Conservation (phyloP, 2,329 filamentous ascomycete genomes). For the Fusarium sp. region DNA sequence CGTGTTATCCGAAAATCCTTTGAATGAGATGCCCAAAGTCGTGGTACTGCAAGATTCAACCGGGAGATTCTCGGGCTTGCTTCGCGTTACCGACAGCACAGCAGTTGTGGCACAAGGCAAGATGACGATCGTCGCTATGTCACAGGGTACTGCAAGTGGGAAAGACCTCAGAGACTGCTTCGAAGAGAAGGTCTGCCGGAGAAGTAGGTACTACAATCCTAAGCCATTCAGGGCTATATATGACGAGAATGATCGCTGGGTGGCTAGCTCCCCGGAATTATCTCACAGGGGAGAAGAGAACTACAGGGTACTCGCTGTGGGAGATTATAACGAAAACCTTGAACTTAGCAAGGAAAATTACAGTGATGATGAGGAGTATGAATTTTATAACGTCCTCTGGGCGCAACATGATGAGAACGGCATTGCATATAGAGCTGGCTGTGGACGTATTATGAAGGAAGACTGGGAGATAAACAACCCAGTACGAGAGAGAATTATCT, state of each 20-base stretch:
- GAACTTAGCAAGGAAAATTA: neutral
- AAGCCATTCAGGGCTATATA: neutral
- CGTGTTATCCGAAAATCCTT: neutral
- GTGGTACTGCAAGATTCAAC: neutral
- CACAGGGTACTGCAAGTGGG: neutral
- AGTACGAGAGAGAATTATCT: neutral
- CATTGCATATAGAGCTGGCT: neutral
- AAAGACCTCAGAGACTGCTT: neutral
- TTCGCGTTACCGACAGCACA: neutral
- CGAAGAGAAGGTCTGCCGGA: neutral
- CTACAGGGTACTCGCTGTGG: neutral
- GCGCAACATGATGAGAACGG: neutral
- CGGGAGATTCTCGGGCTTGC: neutral
- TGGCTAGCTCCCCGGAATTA: neutral
- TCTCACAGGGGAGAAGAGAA: neutral
- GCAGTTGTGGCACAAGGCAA: neutral
- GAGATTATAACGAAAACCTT: neutral
- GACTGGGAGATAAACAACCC: neutral
- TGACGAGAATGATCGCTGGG: neutral
- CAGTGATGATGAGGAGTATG: neutral
- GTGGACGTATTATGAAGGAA: neutral
- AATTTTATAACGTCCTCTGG: neutral
- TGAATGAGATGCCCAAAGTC: neutral
- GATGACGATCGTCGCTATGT: neutral
- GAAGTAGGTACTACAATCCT: neutral